Conservation (phyloP, 2,329 filamentous ascomycete genomes). For the Sclerotiophoma versabilis region DNA sequence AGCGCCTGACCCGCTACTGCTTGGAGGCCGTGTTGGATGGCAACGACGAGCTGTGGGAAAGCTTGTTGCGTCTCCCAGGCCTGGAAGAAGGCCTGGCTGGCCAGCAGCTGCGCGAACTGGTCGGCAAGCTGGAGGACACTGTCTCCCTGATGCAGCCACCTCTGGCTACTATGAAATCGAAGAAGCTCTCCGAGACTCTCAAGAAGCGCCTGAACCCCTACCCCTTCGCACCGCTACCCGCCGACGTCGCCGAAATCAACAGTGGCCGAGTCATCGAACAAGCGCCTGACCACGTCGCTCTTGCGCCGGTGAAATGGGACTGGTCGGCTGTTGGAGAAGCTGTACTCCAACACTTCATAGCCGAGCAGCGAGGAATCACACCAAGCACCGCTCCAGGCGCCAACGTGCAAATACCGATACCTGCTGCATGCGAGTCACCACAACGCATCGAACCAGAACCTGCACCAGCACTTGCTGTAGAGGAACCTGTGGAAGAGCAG, state of each 20-base stretch:
- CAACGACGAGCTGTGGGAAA: slow-evolving; percentile 64
- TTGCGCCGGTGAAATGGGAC: slow-evolving; percentile 48
- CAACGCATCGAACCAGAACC: slow-evolving; percentile 16
- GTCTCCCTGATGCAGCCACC: slow-evolving; percentile 62
- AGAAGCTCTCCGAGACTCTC: slow-evolving; percentile 60
- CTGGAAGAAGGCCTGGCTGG: slow-evolving; percentile 48
- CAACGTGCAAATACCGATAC: slow-evolving; percentile 53
- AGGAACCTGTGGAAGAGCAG: slow-evolving; percentile 3
- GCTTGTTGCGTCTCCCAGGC: slow-evolving; percentile 63
- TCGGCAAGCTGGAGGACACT: slow-evolving; percentile 61
- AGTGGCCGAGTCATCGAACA: slow-evolving; percentile 21
- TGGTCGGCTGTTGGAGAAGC: slow-evolving; percentile 60
- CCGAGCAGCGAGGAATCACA: slow-evolving; percentile 49
- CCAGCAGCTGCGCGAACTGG: slow-evolving; percentile 50
- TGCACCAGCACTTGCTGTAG: slow-evolving; percentile 1
- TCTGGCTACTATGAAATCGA: slow-evolving; percentile 57
- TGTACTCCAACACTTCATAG: slow-evolving; percentile 54
- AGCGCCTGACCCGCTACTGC: slow-evolving; percentile 66
- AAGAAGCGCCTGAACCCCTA: slow-evolving; percentile 63
- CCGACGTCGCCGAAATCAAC: slow-evolving; percentile 39
- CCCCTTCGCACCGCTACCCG: slow-evolving; percentile 48
- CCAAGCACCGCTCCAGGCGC: slow-evolving; percentile 45
- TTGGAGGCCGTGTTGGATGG: slow-evolving; percentile 69
- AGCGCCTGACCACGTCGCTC: slow-evolving; percentile 47
- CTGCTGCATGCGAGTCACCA: slow-evolving; percentile 32